phyloP scores from a whole-genome alignment of 192 early-diverging fungal species.

The Backusella macrospora region DNA sequence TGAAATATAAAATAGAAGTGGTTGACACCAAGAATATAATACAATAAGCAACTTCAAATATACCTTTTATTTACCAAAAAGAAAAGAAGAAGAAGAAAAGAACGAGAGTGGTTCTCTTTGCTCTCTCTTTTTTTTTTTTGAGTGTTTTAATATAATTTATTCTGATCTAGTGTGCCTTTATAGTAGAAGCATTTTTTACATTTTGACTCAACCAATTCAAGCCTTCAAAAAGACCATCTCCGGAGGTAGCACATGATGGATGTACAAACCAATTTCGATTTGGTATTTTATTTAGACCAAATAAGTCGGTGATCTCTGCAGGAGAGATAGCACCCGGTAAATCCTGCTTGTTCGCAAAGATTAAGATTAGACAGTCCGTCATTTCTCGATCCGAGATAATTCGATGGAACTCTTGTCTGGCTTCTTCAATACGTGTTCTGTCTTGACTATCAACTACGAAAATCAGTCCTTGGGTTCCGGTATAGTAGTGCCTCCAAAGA shows the following conservation, averaged over 20 bases:
- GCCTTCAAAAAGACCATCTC: constrained; percentile 84
- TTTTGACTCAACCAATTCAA: constrained; percentile 88
- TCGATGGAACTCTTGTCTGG: constrained; percentile 80
- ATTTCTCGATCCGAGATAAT: constrained; percentile 86
- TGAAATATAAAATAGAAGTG: too few relatives aligned
- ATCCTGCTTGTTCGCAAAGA: constrained; percentile 64
- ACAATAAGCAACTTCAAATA: too few relatives aligned
- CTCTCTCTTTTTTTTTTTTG: too few relatives aligned
- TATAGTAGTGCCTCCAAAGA: constrained; percentile 86
- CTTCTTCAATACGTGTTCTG: constrained; percentile 85
- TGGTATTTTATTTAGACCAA: constrained; percentile 85
- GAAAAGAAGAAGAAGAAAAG: too few relatives aligned
- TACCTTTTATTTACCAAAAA: too few relatives aligned
- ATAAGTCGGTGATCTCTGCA: constrained; percentile 89
- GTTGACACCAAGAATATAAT: too few relatives aligned
- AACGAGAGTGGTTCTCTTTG: too few relatives aligned
- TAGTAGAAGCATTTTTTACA: constrained; percentile 26
- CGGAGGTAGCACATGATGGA: constrained; percentile 81
- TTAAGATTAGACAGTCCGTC: constrained; percentile 78
- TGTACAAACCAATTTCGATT: constrained; percentile 93
- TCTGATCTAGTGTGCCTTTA: not conserved
- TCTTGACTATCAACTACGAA: constrained; percentile 91
- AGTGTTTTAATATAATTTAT: not conserved
- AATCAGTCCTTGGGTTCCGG: constrained; percentile 85
- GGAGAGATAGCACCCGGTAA: constrained; percentile 70